Evolutionary conservation across 495 filamentous ascomycete species (phyloP), one percentile per base, ranked within the genome.

Genomic region (Neurospora hispaniola): DNA sequence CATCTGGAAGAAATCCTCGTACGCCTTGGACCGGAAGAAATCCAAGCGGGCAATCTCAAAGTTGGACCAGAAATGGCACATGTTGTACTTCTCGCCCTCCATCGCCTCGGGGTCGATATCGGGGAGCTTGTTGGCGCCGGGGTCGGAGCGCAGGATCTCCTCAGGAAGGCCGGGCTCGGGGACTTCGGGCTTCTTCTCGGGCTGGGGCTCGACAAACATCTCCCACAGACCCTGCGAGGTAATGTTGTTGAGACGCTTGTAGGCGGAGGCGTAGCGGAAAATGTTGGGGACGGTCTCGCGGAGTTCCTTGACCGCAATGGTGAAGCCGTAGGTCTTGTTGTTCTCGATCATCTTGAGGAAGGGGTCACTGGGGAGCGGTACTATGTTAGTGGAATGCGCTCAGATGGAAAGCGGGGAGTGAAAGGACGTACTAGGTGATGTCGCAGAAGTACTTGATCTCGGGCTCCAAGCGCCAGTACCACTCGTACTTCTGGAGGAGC

Each of bases 41-140:
- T 93, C 91, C 71, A 99, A 86, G 71, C 90, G 89, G 23, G 96
- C 96, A 83, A 99, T 99, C 83, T 99, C 96, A 73, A 99, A 99
- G 80, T 99, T 99, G 85, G 93, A 97, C 96, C 96, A 99, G 86
- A 98, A 99, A 86, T 99, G 96, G 83, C 96, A 99, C 96, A 99
- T 99, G 85, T 99, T 99, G 85, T 99, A 99, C 75, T 88, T 92
- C 78, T 99, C 96, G 73, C 93, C 92, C 79, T 98, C 96, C 96
- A 99, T 99, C 20, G 91, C 90, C 78, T 98, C 96, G 0, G 90
- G 88, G 79, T 98, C 93, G 62, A 97, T 90, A 68, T 97, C 92
- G 43, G 91, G 90, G 18, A 93, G 80, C 39, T 86, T 87, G 72
- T 89, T 89, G 70, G 89, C 87, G 62, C 90, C 90, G 12, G 93